phyloP scores from a whole-genome alignment of 495 filamentous ascomycete genomes.

The Trichocladium uniseriatum region DNA sequence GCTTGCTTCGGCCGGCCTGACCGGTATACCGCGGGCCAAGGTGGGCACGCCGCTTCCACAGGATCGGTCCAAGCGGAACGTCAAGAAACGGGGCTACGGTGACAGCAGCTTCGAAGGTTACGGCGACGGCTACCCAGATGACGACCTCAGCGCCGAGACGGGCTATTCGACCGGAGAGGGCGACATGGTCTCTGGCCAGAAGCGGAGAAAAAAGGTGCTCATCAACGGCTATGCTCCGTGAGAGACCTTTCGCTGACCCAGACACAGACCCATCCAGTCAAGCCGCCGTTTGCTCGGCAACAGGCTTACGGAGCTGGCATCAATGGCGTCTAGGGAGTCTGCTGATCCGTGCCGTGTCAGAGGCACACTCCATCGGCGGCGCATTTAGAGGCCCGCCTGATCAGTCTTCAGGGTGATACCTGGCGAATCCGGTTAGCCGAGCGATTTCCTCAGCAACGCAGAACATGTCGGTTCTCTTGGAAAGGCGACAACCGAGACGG shows the following conservation, averaged over 20 bases:
- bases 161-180: slow-evolving; percentile 47
- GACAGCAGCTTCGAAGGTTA: slow-evolving; percentile 51
- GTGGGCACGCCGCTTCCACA: slow-evolving; percentile 18
- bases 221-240: slow-evolving; percentile 20
- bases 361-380: slow-evolving; percentile 3
- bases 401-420: slow-evolving; percentile 33
- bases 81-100: slow-evolving; percentile 45
- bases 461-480: neutral
- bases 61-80: slow-evolving; percentile 30
- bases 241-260: slow-evolving; percentile 18
- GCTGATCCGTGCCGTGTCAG: slow-evolving; percentile 1
- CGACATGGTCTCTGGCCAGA: slow-evolving; percentile 36
- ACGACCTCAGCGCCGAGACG: slow-evolving; percentile 34
- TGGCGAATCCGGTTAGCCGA: slow-evolving; percentile 20
- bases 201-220: slow-evolving; percentile 50
- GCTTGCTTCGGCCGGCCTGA: slow-evolving; percentile 16
- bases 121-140: slow-evolving; percentile 44
- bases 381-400: slow-evolving; percentile 12
- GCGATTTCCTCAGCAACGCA: slow-evolving; percentile 2
- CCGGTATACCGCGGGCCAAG: slow-evolving; percentile 18
- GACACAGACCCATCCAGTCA: slow-evolving; percentile 20
- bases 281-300: slow-evolving; percentile 27
- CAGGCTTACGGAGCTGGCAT: slow-evolving; percentile 34
- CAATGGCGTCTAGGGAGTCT: slow-evolving; percentile 25
- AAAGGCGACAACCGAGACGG: slow-evolving; percentile 10